phyloP scores from a whole-genome alignment of 192 early-diverging fungal species.

The Coemansia umbellata region DNA sequence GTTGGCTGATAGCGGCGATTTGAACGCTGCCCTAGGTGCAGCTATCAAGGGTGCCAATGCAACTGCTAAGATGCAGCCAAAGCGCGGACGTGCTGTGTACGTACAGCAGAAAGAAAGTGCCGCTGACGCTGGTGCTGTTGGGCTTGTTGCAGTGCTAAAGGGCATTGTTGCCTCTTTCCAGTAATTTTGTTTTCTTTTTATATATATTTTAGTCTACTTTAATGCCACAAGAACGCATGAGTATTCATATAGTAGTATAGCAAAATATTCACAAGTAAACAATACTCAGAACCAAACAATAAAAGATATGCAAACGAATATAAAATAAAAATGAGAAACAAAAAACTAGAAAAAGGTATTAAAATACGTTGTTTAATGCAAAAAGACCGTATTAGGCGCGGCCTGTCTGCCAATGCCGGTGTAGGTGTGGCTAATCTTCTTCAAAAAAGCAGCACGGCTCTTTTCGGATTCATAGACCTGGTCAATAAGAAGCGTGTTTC shows the following conservation, averaged over 20 bases:
- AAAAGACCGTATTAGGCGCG: conserved; percentile 31
- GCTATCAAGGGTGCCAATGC: conserved; percentile 53
- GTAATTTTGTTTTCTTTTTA: conserved; percentile 2
- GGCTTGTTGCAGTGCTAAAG: conserved; percentile 54
- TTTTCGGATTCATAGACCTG: conserved; percentile 41
- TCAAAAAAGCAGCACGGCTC: conserved; percentile 28
- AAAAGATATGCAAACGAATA: background rate
- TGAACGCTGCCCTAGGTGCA: conserved; percentile 50
- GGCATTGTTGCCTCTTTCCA: conserved; percentile 49
- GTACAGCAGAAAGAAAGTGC: conserved; percentile 50
- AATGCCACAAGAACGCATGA: no score
- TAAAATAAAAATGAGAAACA: background rate
- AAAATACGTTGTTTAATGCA: conserved; percentile 1
- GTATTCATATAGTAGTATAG: no score
- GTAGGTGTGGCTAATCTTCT: conserved; percentile 36
- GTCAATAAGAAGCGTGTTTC: conserved; percentile 44
- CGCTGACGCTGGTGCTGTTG: conserved; percentile 61
- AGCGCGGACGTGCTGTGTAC: conserved; percentile 65
- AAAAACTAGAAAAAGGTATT: background rate
- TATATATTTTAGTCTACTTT: no score
- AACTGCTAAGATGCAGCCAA: conserved; percentile 57
- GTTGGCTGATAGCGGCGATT: conserved; percentile 39
- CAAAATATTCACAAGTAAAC: no score
- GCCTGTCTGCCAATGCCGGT: conserved; percentile 35
- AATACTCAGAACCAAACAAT: no score